Evolutionary conservation across 2,329 filamentous ascomycete species (phyloP).

Genomic region (Dichotomopilus funicola): DNA sequence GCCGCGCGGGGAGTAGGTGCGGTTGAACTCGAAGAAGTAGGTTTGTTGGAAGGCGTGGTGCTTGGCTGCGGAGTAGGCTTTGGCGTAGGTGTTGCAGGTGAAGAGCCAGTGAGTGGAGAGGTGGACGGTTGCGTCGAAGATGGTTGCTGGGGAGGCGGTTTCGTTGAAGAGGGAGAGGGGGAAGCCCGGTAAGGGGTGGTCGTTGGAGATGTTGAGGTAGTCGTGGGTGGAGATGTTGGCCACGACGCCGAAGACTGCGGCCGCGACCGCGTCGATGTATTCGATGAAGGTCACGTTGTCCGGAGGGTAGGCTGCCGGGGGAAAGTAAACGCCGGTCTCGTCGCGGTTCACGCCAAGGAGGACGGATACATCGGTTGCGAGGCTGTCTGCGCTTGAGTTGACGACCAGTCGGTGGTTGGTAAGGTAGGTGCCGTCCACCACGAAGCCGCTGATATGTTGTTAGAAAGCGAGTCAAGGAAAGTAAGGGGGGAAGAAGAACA

Average conservation of each 20-base stretch:
- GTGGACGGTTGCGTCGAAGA: slow-evolving; percentile 31
- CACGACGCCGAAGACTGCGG: slow-evolving; percentile 14
- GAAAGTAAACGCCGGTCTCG: slow-evolving; percentile 25
- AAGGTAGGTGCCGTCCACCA: slow-evolving; percentile 29
- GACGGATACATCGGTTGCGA: slow-evolving; percentile 26
- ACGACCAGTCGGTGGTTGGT: slow-evolving; percentile 24
- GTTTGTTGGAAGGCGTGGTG: slow-evolving; percentile 27
- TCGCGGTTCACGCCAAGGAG: slow-evolving; percentile 34
- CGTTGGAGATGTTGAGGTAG: slow-evolving; percentile 13
- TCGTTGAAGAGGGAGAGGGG: slow-evolving; percentile 12
- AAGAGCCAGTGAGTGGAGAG: slow-evolving; percentile 30
- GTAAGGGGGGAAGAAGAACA: too few relatives aligned
- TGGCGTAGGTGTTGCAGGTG: slow-evolving; percentile 31
- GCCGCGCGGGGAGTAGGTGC: slow-evolving; percentile 31
- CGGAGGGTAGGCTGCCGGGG: slow-evolving; percentile 15
- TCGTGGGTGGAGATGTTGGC: slow-evolving; percentile 6
- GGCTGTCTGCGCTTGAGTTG: slow-evolving; percentile 20
- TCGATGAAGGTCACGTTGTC: slow-evolving; percentile 16
- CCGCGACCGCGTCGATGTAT: slow-evolving; percentile 18
- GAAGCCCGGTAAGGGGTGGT: slow-evolving; percentile 14
- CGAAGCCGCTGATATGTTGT: slow-evolving; percentile 17
- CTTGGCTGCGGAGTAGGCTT: slow-evolving; percentile 30
- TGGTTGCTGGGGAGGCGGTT: slow-evolving; percentile 9
- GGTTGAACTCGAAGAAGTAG: slow-evolving; percentile 35
- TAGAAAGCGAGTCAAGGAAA: background rate